Percentiles rank a stretch among this genome's conserved stretches.
Evolutionary conservation across 2,329 filamentous ascomycete species (phyloP).

Genomic region (Aplosporella prunicola): DNA sequence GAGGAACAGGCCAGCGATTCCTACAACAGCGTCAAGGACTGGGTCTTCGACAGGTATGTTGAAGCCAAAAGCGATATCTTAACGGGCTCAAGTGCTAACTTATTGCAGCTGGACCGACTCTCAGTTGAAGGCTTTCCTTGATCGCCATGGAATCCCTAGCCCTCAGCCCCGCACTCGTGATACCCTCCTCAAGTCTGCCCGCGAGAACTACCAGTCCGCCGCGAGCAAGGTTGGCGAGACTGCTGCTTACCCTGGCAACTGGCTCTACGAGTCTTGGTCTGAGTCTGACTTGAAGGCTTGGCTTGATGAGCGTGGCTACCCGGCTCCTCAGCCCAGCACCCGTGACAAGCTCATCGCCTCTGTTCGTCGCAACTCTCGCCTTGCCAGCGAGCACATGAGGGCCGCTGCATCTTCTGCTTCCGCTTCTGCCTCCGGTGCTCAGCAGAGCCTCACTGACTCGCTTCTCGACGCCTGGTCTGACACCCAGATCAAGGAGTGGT

Average conservation of each 20-base stretch:
- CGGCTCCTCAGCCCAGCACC: conserved; percentile 70
- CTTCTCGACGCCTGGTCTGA: conserved; percentile 88
- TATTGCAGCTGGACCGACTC: conserved; percentile 73
- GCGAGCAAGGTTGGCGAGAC: conserved; percentile 72
- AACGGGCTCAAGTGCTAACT: conserved; percentile 26
- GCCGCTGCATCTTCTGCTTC: conserved; percentile 49
- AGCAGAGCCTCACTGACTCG: conserved; percentile 68
- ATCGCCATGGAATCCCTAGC: conserved; percentile 76
- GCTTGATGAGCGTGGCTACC: conserved; percentile 80
- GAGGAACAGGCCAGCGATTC: conserved; percentile 66
- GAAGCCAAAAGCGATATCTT: neutral
- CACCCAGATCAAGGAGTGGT: conserved; percentile 80
- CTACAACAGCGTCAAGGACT: conserved; percentile 67
- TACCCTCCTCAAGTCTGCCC: conserved; percentile 64
- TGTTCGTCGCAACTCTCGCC: conserved; percentile 81
- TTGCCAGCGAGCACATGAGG: conserved; percentile 62
- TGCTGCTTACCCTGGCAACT: conserved; percentile 80
- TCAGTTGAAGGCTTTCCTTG: conserved; percentile 84
- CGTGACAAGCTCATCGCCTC: conserved; percentile 83
- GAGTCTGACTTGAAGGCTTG: conserved; percentile 90
- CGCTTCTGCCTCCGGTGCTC: conserved; percentile 46
- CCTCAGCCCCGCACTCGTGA: conserved; percentile 84
- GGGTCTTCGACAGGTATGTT: conserved; percentile 73
- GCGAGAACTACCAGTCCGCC: conserved; percentile 68
- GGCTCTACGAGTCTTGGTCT: conserved; percentile 85